A percentile compares a stretch with the other conserved stretches of the same genome.
Conservation (phyloP, 768 basidiomycete species). For the Macrolepiota dolichaula region DNA sequence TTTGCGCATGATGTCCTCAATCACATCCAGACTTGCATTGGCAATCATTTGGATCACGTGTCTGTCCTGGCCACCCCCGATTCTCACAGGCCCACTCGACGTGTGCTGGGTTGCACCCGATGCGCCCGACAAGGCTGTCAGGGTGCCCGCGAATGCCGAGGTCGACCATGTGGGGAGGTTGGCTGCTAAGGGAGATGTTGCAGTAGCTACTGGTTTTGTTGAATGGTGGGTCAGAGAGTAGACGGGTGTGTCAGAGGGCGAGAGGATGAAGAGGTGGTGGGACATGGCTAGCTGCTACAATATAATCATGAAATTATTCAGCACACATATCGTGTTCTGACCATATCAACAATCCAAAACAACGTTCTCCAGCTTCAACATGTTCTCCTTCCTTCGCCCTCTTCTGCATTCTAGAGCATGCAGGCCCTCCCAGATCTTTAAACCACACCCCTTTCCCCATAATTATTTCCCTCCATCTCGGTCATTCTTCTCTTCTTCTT, state of each 20-base stretch:
- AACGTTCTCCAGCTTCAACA: not conserved
- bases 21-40: constrained; percentile 90
- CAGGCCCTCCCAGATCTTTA: not conserved
- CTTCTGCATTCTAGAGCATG: constrained; percentile 3
- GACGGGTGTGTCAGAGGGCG: constrained; percentile 83
- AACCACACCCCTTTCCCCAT: not conserved
- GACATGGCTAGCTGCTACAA: constrained; percentile 67
- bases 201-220: constrained; percentile 60
- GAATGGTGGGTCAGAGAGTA: constrained; percentile 84
- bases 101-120: constrained; percentile 71
- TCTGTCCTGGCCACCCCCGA: constrained; percentile 81
- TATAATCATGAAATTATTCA: not conserved
- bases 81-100: constrained; percentile 58
- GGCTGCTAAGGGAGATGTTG: constrained; percentile 67
- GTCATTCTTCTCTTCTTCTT: constrained; percentile 20
- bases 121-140: constrained; percentile 84
- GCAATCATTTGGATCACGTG: constrained; percentile 99
- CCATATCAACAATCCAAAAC: constrained; percentile 12
- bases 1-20: constrained; percentile 89
- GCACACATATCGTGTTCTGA: not conserved
- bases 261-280: constrained; percentile 82
- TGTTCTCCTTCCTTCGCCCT: constrained; percentile 10
- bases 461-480: not conserved
- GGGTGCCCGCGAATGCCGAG: constrained; percentile 85
- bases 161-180: constrained; percentile 90